Evolutionary conservation across 352 stramenopile species (phyloP).

Genomic region (Pythium aquatile): DNA sequence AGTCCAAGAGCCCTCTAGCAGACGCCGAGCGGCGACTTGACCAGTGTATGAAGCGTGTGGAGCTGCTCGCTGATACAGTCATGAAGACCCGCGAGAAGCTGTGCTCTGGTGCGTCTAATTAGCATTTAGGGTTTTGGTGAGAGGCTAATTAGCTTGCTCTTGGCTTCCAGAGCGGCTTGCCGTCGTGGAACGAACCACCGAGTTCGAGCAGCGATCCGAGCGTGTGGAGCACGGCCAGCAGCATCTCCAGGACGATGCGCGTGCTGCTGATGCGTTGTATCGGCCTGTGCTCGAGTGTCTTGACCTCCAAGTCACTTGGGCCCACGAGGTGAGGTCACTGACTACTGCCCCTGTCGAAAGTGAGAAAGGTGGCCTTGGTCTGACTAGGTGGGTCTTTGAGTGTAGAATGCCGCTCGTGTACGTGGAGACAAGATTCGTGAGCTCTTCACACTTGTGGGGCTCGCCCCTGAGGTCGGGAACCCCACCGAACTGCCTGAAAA

Average conservation of each 20-base stretch:
- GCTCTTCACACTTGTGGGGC: constrained; percentile 62
- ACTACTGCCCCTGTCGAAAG: background rate
- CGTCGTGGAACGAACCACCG: constrained; percentile 51
- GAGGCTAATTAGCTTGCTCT: background rate
- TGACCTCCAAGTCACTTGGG: constrained; percentile 69
- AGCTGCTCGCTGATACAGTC: constrained; percentile 51
- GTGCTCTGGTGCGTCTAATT: constrained; percentile 42
- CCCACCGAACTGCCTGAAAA: constrained; percentile 4
- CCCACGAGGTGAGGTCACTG: constrained; percentile 36
- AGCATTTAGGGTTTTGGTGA: background rate
- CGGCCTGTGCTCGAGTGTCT: constrained; percentile 56
- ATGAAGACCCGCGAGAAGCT: constrained; percentile 71
- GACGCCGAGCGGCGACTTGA: constrained; percentile 53
- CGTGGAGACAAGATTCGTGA: constrained; percentile 69
- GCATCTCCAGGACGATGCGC: constrained; percentile 33
- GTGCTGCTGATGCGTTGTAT: constrained; percentile 39
- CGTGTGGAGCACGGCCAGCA: constrained; percentile 45
- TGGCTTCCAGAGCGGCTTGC: constrained; percentile 44
- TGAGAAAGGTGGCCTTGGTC: background rate
- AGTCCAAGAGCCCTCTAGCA: constrained; percentile 55
- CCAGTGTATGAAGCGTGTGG: constrained; percentile 54
- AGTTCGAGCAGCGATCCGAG: constrained; percentile 45
- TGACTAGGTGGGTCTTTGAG: background rate
- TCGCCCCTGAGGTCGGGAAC: constrained; percentile 21
- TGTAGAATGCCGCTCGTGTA: constrained; percentile 59